Conservation (phyloP, 805 yeast species). For the Wickerhamiella allomyrinae region DNA sequence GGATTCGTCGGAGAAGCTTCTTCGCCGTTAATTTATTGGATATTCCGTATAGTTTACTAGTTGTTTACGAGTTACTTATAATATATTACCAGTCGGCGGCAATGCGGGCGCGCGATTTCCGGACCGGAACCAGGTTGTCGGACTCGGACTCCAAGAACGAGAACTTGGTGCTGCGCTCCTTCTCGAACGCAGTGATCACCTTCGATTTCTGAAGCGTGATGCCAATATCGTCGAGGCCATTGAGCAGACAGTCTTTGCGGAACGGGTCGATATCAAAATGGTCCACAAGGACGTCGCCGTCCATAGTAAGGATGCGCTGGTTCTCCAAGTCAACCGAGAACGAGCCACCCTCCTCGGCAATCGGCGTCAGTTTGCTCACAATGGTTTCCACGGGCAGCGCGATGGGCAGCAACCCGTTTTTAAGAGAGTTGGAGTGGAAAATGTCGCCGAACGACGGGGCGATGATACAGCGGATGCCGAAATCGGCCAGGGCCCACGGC, state of each 20-base stretch:
- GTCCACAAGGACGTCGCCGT: constrained; percentile 62
- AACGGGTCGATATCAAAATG: constrained; percentile 79
- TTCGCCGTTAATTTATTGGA: no score
- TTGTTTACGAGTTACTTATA: no score
- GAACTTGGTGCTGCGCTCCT: constrained; percentile 57
- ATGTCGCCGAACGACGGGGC: constrained; percentile 99
- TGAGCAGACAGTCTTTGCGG: constrained; percentile 87
- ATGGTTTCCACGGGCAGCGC: constrained; percentile 74
- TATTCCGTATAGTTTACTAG: no score
- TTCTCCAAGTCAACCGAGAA: constrained; percentile 75
- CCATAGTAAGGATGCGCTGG: constrained; percentile 57
- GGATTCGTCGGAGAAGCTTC: no score
- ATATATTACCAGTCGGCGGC: constrained; percentile 2
- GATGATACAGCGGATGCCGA: constrained; percentile 88
- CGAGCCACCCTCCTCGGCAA: constrained; percentile 58
- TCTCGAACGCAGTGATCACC: constrained; percentile 60
- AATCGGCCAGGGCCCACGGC: constrained; percentile 97
- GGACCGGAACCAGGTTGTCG: constrained; percentile 6
- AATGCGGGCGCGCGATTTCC: neutral
- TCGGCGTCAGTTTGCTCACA: constrained; percentile 54
- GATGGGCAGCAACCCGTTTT: constrained; percentile 89
- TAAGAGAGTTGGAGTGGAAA: constrained; percentile 92
- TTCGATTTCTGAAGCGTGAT: constrained; percentile 83
- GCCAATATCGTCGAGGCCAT: constrained; percentile 95
- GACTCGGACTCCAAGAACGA: constrained; percentile 92